These are phyloP conservation scores for Coccomyxa sp. DNA, from an alignment of 139 green algal species.

Conservation along the genomic window DNA sequence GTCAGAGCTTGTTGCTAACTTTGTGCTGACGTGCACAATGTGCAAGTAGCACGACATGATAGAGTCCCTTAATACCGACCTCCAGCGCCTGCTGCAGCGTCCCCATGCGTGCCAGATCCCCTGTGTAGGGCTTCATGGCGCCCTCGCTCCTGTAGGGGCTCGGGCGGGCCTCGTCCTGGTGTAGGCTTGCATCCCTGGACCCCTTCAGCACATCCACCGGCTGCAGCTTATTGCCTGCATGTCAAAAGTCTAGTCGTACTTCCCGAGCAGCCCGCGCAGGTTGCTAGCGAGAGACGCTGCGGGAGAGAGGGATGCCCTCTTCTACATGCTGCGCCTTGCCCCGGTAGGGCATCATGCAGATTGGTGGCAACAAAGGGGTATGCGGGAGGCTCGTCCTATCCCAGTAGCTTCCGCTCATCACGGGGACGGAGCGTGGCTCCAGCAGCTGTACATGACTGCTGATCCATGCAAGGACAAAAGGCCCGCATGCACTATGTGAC, in stretches of 20 bases:
- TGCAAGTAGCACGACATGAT: background rate
- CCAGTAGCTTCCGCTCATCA: too few species aligned
- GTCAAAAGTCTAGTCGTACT: too few species aligned
- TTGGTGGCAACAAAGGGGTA: too few species aligned
- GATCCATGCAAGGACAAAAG: too few species aligned
- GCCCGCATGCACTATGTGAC: too few species aligned
- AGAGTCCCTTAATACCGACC: background rate
- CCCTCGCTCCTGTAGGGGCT: background rate
- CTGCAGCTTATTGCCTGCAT: background rate
- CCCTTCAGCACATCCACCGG: background rate
- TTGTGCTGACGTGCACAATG: background rate
- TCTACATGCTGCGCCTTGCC: too few species aligned
- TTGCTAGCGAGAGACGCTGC: too few species aligned
- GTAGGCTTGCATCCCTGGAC: background rate
- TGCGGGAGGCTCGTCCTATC: too few species aligned
- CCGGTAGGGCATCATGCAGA: too few species aligned
- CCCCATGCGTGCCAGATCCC: background rate
- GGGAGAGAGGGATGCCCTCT: too few species aligned
- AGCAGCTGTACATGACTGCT: too few species aligned
- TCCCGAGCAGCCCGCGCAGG: too few species aligned
- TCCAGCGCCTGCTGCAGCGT: background rate
- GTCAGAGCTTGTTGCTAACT: background rate
- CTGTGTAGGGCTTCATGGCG: background rate
- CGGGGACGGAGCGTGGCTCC: background rate
- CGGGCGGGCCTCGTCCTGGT: background rate